Evolutionary conservation across 1,139 yeast species (phyloP).

Genomic region (Yamadazyma friedrichii): DNA sequence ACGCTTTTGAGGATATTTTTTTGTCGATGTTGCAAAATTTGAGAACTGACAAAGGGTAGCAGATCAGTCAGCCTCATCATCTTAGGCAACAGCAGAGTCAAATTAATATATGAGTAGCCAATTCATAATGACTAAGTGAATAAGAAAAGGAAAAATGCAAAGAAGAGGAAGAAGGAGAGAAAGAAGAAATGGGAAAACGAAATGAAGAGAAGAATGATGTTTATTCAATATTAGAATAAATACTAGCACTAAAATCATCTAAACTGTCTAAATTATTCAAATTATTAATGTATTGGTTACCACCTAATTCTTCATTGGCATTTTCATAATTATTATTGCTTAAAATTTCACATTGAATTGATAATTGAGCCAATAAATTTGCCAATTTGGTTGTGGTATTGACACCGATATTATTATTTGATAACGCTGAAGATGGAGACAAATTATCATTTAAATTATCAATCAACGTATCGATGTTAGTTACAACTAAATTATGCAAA

Average conservation of each 20-base stretch:
- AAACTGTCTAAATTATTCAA: slow-evolving; percentile 62
- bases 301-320: slow-evolving; percentile 38
- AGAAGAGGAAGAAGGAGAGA: neutral
- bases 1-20: neutral
- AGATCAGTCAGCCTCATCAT: too few relatives aligned
- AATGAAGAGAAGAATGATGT: neutral
- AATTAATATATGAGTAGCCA: too few relatives aligned
- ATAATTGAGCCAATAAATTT: slow-evolving; percentile 62
- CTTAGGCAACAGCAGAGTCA: too few relatives aligned
- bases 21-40: slow-evolving; percentile 4
- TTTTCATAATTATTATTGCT: slow-evolving; percentile 34
- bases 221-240: slow-evolving; percentile 77
- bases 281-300: slow-evolving; percentile 41
- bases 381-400: slow-evolving; percentile 54
- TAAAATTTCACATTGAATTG: slow-evolving; percentile 63
- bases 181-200: neutral
- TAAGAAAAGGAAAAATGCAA: too few relatives aligned
- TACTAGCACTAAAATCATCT: slow-evolving; percentile 87
- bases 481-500: slow-evolving; percentile 27
- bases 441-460: slow-evolving; percentile 26
- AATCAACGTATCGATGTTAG: slow-evolving; percentile 29
- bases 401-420: neutral
- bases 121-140: too few relatives aligned
- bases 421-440: slow-evolving; percentile 18
- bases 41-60: neutral